Conservation (phyloP, 73 alveolate species). For the Paraurostyla sp. region DNA sequence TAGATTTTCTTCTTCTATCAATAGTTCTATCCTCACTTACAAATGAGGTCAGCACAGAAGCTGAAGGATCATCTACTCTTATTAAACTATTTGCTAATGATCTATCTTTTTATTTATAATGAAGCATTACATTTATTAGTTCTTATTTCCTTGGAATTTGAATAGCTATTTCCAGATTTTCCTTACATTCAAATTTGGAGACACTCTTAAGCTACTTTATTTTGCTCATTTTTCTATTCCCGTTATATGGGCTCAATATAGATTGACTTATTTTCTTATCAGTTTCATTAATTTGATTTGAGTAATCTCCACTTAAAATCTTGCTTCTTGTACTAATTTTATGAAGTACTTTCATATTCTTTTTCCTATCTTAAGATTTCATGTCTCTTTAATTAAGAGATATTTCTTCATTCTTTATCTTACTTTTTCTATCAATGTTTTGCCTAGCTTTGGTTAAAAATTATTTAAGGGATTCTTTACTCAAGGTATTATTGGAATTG, state of each 20-base stretch:
- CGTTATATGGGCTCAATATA: too few relatives aligned
- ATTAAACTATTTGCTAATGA: constrained; percentile 7
- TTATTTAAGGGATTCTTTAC: constrained; percentile 1
- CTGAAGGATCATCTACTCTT: constrained; percentile 25
- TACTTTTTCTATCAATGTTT: background rate
- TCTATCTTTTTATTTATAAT: background rate
- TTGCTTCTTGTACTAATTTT: background rate
- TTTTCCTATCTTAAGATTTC: too few relatives aligned
- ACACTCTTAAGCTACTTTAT: too few relatives aligned
- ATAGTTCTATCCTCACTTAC: background rate
- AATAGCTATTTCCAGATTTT: too few relatives aligned
- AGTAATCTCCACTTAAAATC: too few relatives aligned
- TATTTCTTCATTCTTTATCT: background rate
- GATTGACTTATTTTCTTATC: too few relatives aligned
- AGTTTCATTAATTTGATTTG: too few relatives aligned
- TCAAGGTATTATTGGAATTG: constrained; percentile 10
- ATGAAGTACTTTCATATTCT: background rate
- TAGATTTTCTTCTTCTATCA: background rate
- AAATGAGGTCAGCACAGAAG: background rate
- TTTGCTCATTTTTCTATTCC: too few relatives aligned
- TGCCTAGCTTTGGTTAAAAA: constrained; percentile 12
- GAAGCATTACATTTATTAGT: background rate
- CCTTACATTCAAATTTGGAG: too few relatives aligned
- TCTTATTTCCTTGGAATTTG: background rate
- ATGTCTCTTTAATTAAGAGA: background rate